phyloP scores from a whole-genome alignment of 805 yeast species.

The Metschnikowia drakensbergensis region DNA sequence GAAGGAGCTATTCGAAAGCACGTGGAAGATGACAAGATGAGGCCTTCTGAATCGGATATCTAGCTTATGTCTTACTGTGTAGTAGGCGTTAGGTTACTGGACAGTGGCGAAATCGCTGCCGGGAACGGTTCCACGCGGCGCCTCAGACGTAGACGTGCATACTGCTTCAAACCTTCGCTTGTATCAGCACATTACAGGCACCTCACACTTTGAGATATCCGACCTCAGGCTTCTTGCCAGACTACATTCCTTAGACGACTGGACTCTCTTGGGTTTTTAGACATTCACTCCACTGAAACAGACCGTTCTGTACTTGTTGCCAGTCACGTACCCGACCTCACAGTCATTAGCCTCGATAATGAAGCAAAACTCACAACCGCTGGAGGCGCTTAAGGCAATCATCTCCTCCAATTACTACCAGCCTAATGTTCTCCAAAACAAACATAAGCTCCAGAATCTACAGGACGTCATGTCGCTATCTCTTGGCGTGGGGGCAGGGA shows the following conservation, averaged over 20 bases:
- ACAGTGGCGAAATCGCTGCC: constrained; percentile 4
- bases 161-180: neutral
- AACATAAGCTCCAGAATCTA: constrained; percentile 22
- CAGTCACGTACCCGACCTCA: no score
- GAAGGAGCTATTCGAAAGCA: neutral
- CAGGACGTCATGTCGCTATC: constrained; percentile 38
- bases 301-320: no score
- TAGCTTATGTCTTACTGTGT: no score
- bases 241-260: no score
- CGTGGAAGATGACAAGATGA: no score
- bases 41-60: neutral
- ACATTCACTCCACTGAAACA: no score
- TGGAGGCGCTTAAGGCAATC: neutral
- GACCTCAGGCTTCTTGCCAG: no score
- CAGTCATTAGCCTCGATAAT: neutral
- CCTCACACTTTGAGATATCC: neutral
- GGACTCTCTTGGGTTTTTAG: no score
- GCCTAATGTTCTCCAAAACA: constrained; percentile 11
- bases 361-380: neutral
- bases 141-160: constrained; percentile 2
- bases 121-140: neutral
- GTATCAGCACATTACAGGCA: neutral
- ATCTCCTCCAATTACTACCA: constrained; percentile 3
- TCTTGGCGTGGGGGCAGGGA: constrained; percentile 40
- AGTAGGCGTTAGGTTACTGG: neutral